Evolutionary conservation across 75 land plant species (phyloP).

Genomic region (Ceratopteris richardii): DNA sequence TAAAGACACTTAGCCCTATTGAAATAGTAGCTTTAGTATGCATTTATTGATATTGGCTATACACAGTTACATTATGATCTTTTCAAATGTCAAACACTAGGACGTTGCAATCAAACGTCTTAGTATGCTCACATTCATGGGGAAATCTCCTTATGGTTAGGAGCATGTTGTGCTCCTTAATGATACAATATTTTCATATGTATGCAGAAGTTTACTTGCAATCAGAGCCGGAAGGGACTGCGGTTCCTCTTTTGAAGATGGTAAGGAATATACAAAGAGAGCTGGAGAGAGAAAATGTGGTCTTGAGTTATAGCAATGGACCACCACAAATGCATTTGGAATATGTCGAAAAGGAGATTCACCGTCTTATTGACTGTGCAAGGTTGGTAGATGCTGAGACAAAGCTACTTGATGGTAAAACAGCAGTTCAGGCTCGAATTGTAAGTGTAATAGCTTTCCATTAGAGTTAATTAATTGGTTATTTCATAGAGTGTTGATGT

Average conservation of each 20-base stretch:
- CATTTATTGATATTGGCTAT: too few relatives aligned
- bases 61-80: too few relatives aligned
- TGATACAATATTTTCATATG: neutral
- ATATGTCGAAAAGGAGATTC: conserved; percentile 19
- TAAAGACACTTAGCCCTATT: too few relatives aligned
- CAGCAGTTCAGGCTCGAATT: neutral
- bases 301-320: conserved; percentile 15
- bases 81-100: too few relatives aligned
- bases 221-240: conserved; percentile 15
- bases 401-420: neutral
- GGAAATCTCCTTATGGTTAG: too few relatives aligned
- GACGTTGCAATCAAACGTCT: too few relatives aligned
- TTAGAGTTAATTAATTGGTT: too few relatives aligned
- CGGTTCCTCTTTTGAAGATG: conserved; percentile 17
- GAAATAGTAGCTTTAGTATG: too few relatives aligned
- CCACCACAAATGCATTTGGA: conserved; percentile 21
- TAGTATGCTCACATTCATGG: too few relatives aligned
- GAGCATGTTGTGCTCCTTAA: too few relatives aligned
- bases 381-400: conserved; percentile 1
- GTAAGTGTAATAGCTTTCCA: neutral
- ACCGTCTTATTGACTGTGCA: conserved; percentile 14
- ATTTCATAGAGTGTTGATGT: too few relatives aligned
- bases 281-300: conserved; percentile 21
- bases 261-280: conserved; percentile 25
- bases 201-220: conserved; percentile 17